Conservation (phyloP, 2,329 filamentous ascomycete species). For the Aspergillus ustus region DNA sequence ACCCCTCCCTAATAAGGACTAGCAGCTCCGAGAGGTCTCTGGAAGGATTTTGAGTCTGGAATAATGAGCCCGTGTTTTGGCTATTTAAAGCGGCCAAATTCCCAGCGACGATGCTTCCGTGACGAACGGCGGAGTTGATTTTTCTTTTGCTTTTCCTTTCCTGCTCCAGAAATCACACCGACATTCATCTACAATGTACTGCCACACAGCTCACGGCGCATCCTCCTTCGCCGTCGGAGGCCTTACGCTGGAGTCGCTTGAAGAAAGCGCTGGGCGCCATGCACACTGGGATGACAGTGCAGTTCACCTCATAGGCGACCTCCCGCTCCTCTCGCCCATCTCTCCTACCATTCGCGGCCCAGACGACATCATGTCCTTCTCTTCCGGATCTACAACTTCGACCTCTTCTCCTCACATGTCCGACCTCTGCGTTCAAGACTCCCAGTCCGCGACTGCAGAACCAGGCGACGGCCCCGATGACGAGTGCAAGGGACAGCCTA, state of each 20-base stretch:
- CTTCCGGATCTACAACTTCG: background rate
- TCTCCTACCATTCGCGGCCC: background rate
- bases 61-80: background rate
- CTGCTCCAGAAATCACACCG: background rate
- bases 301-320: background rate
- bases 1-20: background rate
- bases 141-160: background rate
- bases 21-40: background rate
- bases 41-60: too few relatives aligned
- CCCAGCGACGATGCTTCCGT: too few relatives aligned
- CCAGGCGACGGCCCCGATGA: background rate
- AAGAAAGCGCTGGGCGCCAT: background rate
- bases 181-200: background rate
- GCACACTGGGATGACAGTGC: background rate
- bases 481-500: background rate
- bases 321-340: background rate
- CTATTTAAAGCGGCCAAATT: background rate
- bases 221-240: background rate
- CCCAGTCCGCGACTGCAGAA: background rate
- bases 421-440: background rate
- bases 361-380: background rate
- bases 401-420: background rate
- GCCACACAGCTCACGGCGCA: background rate
- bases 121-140: background rate
- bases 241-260: background rate